Evolutionary conservation across 495 filamentous ascomycete species (phyloP).

Genomic region (Astrocystis sublimbata): DNA sequence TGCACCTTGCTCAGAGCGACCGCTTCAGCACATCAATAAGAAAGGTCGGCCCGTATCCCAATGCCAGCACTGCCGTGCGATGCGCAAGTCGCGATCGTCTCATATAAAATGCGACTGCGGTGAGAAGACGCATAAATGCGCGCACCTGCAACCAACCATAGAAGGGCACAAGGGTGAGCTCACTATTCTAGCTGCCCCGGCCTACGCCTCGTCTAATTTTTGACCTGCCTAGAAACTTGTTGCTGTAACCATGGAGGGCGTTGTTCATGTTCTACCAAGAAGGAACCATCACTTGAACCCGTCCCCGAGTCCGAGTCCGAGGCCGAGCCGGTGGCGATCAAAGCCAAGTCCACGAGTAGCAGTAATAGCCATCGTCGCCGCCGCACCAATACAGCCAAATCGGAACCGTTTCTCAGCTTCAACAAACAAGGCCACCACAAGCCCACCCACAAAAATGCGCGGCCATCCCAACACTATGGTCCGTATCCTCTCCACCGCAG

Average conservation of each 20-base stretch:
- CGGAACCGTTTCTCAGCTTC: conserved; percentile 78
- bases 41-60: conserved; percentile 98
- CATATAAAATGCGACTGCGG: conserved; percentile 98
- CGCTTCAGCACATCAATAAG: conserved; percentile 94
- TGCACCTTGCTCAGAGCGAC: conserved; percentile 64
- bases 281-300: conserved; percentile 74
- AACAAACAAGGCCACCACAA: conserved; percentile 95
- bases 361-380: conserved; percentile 40
- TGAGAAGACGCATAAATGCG: conserved; percentile 79
- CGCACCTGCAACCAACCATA: conserved; percentile 54
- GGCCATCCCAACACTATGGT: conserved; percentile 79
- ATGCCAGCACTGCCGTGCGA: conserved; percentile 93
- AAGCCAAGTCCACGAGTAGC: conserved; percentile 49
- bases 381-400: conserved; percentile 76
- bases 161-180: conserved; percentile 59
- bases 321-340: conserved; percentile 43
- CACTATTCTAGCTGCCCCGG: conserved; percentile 14
- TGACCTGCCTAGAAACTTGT: conserved; percentile 65
- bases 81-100: conserved; percentile 94
- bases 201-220: conserved; percentile 8
- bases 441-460: conserved; percentile 85
- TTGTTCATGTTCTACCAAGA: conserved; percentile 91
- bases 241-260: conserved; percentile 89
- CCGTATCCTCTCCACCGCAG: conserved; percentile 76
- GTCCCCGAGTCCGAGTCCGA: conserved; percentile 67